A percentile compares a stretch with the other conserved stretches of the same genome.
Evolutionary conservation across 2,329 filamentous ascomycete species (phyloP).

Genomic region (Phialocephala sp.): DNA sequence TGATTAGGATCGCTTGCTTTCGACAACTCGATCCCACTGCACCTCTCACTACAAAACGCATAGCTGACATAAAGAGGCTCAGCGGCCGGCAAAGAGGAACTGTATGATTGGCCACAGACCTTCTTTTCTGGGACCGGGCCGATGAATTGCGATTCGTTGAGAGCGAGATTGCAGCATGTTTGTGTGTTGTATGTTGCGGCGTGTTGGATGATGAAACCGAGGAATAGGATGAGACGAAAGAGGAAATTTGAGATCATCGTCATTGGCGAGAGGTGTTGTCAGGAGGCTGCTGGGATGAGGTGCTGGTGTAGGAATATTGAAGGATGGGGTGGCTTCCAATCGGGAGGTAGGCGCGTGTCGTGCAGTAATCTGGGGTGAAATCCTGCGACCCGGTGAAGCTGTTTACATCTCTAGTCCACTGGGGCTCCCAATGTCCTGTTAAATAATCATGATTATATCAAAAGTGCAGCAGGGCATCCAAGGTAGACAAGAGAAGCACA

Average conservation of each 20-base stretch:
- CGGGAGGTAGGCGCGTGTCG: no score
- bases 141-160: slow-evolving; percentile 10
- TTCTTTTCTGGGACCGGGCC: slow-evolving; percentile 16
- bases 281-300: background rate
- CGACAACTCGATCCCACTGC: slow-evolving; percentile 44
- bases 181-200: slow-evolving; percentile 5
- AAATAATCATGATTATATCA: background rate
- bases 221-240: background rate
- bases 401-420: background rate
- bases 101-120: slow-evolving; percentile 24
- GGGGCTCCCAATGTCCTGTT: background rate
- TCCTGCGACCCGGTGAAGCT: background rate
- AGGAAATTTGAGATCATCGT: background rate
- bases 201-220: background rate
- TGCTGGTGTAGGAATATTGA: no score
- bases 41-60: slow-evolving; percentile 40
- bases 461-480: background rate
- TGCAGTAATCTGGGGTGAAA: no score
- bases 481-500: background rate
- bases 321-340: no score
- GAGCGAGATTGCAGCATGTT: slow-evolving; percentile 21
- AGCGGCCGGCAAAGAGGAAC: background rate
- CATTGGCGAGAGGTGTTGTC: background rate
- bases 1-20: slow-evolving; percentile 37
- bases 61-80: slow-evolving; percentile 30